phyloP scores from a whole-genome alignment of 768 basidiomycete species.

The Mycena polygramma region DNA sequence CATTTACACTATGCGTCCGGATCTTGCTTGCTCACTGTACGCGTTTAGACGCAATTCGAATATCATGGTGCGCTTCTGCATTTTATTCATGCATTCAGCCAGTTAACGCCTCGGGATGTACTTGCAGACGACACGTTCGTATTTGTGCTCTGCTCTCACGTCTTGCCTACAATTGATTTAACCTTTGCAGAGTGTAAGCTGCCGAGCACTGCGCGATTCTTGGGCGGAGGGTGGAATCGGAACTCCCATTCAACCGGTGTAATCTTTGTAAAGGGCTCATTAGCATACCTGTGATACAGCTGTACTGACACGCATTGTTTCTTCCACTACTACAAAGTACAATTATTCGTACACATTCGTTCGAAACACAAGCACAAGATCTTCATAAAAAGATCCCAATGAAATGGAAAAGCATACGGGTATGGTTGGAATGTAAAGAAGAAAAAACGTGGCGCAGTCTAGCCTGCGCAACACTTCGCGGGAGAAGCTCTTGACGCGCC shows the following conservation, averaged over 20 bases:
- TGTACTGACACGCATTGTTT: constrained; percentile 24
- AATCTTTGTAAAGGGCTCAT: constrained; percentile 24
- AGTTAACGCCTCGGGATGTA: constrained; percentile 36
- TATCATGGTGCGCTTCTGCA: constrained; percentile 74
- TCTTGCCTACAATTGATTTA: constrained; percentile 18
- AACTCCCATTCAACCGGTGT: neutral
- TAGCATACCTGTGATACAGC: constrained; percentile 15
- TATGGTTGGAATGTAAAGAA: neutral
- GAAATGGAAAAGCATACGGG: constrained; percentile 19
- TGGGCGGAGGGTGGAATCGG: constrained; percentile 1
- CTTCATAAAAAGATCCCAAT: constrained; percentile 21
- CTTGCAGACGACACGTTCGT: constrained; percentile 73
- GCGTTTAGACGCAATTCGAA: constrained; percentile 77
- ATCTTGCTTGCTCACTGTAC: constrained; percentile 26
- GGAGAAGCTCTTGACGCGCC: constrained; percentile 14
- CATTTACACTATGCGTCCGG: constrained; percentile 22
- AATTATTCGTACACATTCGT: constrained; percentile 31
- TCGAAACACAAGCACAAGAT: constrained; percentile 11
- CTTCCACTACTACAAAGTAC: constrained; percentile 19
- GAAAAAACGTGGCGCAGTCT: neutral
- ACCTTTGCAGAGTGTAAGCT: constrained; percentile 51
- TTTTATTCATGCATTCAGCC: constrained; percentile 11
- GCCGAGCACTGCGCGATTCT: constrained; percentile 7
- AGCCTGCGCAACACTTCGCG: constrained; percentile 34
- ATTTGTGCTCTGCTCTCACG: constrained; percentile 15